Base-by-base conservation (phyloP, 108 stramenopile genomes). In the Nitzschia palea region DNA sequence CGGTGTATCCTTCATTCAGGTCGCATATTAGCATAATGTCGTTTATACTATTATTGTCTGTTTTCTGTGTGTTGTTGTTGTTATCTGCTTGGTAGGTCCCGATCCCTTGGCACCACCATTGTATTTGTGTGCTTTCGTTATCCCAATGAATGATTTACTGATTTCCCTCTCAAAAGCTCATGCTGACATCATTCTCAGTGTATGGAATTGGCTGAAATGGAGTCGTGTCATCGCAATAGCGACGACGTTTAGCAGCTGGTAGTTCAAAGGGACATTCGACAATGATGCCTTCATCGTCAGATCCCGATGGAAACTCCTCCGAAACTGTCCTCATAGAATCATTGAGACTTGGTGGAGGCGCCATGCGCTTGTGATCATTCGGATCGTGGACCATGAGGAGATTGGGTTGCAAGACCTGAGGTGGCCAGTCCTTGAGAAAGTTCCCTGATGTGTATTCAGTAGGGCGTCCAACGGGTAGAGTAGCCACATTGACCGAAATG, bases 391-490 rank as follows among this genome's bases (percentile, higher is more conserved):
- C 18, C 22, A 22, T 25, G 5, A 60, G 26, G n/a, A 40, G 15
- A 28, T 58, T 48, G 40, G 44, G 50, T 20, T 58, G 15, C 50
- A 67, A 40, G 20, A 59, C 65, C 34, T 74, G 57, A n/a, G 45
- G 48, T 27, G 67, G 60, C 67, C 74, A 76, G 45, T 76, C 74
- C 26, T 63, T 33, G 22, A 68, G 55, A 64, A 76, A 76, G 42
- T 34, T 67, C 8, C 74, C 67, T 15, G 62, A 53, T 0, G 60
- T 45, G 33, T 68, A 68, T 23, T 65, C 44, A 29, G 53, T 22
- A 8, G 74, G 74, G 25, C 52, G 68, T 12, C 74, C 74, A 34
- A 76, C 31, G 20, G 67, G 55, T 12, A 76, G 17, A 0, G 42
- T n/a, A 23, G 34, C 51, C 0, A 65, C 51, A 54, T 53, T 48